Percentiles rank a stretch among this genome's conserved stretches.
Evolutionary conservation across 1,139 yeast genomes (phyloP).

Genomic region (Candida glucosophila): DNA sequence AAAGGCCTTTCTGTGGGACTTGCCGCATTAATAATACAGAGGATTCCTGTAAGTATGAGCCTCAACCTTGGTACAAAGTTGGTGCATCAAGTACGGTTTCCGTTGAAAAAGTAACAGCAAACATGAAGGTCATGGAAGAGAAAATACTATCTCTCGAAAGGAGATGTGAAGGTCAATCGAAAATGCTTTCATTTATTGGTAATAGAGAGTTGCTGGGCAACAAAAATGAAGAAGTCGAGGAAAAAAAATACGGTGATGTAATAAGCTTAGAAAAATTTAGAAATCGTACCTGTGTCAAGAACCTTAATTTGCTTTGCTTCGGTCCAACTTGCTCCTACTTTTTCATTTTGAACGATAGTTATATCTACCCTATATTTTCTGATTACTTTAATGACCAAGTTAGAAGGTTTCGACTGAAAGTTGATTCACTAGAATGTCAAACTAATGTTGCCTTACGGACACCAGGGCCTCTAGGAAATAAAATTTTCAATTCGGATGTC

Average conservation of each 20-base stretch:
- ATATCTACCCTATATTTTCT: slow-evolving; percentile 3
- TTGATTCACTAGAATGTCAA: slow-evolving; percentile 1
- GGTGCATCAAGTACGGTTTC: slow-evolving; percentile 1
- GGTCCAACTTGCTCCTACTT: slow-evolving; percentile 35
- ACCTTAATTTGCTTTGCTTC: slow-evolving; percentile 28
- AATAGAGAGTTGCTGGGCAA: neutral
- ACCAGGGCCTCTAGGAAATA: slow-evolving; percentile 2
- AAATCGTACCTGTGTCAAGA: slow-evolving; percentile 29
- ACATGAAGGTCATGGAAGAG: slow-evolving; percentile 3
- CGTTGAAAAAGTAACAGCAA: slow-evolving; percentile 1
- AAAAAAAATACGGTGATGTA: neutral
- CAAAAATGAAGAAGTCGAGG: neutral
- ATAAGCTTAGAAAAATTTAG: slow-evolving; percentile 12
- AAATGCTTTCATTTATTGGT: slow-evolving; percentile 1
- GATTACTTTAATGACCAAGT: slow-evolving; percentile 4
- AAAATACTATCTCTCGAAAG: slow-evolving; percentile 1
- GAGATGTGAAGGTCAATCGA: slow-evolving; percentile 1
- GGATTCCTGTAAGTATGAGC: slow-evolving; percentile 16
- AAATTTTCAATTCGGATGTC: slow-evolving; percentile 1
- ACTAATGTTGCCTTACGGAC: neutral
- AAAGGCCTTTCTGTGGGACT: slow-evolving; percentile 17
- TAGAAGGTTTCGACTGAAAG: slow-evolving; percentile 1
- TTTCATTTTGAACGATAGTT: slow-evolving; percentile 19
- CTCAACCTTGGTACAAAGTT: slow-evolving; percentile 7
- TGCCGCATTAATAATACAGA: slow-evolving; percentile 14